Percentiles rank a stretch among this genome's conserved stretches.
These are phyloP conservation scores for Ascomycota sp. DNA, from an alignment of 2,329 filamentous ascomycete genomes.

Conservation along the genomic window DNA sequence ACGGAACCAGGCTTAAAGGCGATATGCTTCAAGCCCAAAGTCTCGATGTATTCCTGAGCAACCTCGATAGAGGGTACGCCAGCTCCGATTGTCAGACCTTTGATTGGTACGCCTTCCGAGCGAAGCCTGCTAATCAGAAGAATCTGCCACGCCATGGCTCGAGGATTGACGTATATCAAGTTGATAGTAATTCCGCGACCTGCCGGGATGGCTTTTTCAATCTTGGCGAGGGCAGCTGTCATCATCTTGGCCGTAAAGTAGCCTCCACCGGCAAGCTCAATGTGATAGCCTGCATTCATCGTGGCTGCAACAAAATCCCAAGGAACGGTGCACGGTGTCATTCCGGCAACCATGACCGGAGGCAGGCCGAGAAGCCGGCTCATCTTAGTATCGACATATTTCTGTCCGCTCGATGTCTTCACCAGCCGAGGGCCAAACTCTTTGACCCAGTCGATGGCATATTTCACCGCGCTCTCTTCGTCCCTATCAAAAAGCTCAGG, in stretches of 20 bases:
- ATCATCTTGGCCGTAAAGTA: constrained; percentile 71
- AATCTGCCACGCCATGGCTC: constrained; percentile 84
- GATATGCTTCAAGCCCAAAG: constrained; percentile 80
- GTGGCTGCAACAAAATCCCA: constrained; percentile 86
- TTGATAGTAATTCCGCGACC: constrained; percentile 80
- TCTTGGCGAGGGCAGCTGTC: constrained; percentile 65
- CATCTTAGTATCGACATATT: constrained; percentile 94
- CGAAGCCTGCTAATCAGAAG: constrained; percentile 62
- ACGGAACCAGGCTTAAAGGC: constrained; percentile 83
- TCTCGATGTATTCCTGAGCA: constrained; percentile 84
- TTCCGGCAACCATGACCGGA: constrained; percentile 77
- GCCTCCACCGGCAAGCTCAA: constrained; percentile 75
- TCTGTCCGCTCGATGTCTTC: constrained; percentile 73
- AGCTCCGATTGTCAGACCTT: constrained; percentile 80
- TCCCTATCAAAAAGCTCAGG: constrained; percentile 93
- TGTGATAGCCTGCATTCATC: constrained; percentile 89
- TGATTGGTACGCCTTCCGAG: constrained; percentile 72
- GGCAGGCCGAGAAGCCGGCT: constrained; percentile 68
- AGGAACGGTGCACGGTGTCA: constrained; percentile 77
- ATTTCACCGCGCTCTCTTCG: constrained; percentile 84
- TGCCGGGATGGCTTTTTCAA: constrained; percentile 64
- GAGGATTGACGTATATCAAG: constrained; percentile 76
- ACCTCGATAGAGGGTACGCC: constrained; percentile 89
- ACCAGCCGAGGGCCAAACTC: constrained; percentile 86
- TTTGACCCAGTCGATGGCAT: constrained; percentile 92